Base-by-base conservation (phyloP, 345 rosid species). In the Cochlearia excelsa region DNA sequence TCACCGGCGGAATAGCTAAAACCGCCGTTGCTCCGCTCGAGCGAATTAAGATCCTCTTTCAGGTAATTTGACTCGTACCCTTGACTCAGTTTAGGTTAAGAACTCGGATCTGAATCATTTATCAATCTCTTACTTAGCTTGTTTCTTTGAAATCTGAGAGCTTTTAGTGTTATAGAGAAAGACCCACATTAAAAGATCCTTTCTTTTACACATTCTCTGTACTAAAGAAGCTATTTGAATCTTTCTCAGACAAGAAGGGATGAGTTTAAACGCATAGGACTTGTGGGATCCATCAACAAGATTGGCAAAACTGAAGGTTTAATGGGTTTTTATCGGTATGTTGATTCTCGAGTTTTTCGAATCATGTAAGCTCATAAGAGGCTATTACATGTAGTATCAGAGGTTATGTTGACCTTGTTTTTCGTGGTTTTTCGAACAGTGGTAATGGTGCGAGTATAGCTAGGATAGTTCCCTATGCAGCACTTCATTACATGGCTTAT, bases 361-460 rank as follows among this genome's bases (percentile, higher is more conserved):
- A 16, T 30, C n/a, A 27, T 8, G 50, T 61, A 56, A 16, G 42
- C 41, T 7, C 39, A 23, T 26, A 0, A 41, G 43, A 29, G 23
- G 23, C 23, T 16, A 16, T 16, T 16, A 16, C 23, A 16, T 16
- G 23, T 16, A 16, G 23, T 16, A 16, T 16, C 23, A 16, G 23
- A 16, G 23, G 23, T 16, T 16, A 44, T 50, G 26, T 49, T 43
- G 35, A 38, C 16, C 16, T 59, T 28, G 38, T 30, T 54, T 44
- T 16, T 16, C 23, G 23, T 48, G 47, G 39, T 75, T 37, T 44
- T 69, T 46, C 23, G 23, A 2, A 11, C 78, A 92, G 96, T 72
- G 95, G 96, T 29, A 88, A 88, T 63, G 96, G 96, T 57, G 93
- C 96, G 52, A 86, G 95, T 77, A 88, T 92, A 59, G 96, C 96